These are phyloP conservation scores for Monascus ruber DNA, from an alignment of 2,329 filamentous ascomycete species.

Conservation along the genomic window DNA sequence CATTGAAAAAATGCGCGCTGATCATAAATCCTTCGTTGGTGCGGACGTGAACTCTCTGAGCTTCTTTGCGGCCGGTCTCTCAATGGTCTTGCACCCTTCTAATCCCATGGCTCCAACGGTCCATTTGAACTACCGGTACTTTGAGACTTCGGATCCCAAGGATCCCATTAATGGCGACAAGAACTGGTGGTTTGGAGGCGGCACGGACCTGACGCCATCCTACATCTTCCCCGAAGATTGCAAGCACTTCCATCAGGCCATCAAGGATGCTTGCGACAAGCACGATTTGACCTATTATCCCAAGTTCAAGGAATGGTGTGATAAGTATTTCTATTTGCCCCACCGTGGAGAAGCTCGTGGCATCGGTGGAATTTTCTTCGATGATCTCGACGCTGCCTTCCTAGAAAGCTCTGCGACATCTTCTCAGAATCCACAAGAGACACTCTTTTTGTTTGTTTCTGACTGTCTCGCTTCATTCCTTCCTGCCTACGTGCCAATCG, in stretches of 20 bases:
- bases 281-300: slow-evolving; percentile 90
- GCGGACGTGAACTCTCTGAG: slow-evolving; percentile 69
- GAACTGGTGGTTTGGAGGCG: slow-evolving; percentile 94
- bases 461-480: slow-evolving; percentile 79
- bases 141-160: slow-evolving; percentile 82
- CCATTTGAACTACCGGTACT: slow-evolving; percentile 97
- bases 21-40: slow-evolving; percentile 80
- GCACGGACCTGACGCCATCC: slow-evolving; percentile 80
- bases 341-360: slow-evolving; percentile 80
- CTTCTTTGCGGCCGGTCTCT: slow-evolving; percentile 91
- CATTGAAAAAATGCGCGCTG: slow-evolving; percentile 84
- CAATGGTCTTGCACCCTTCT: slow-evolving; percentile 80
- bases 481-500: slow-evolving; percentile 80
- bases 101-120: slow-evolving; percentile 98
- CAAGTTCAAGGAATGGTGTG: slow-evolving; percentile 95
- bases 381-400: slow-evolving; percentile 61
- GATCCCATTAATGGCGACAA: slow-evolving; percentile 58
- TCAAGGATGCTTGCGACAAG: slow-evolving; percentile 86
- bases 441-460: slow-evolving; percentile 79
- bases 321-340: slow-evolving; percentile 91
- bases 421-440: slow-evolving; percentile 73
- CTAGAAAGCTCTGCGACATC: slow-evolving; percentile 27
- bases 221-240: slow-evolving; percentile 97
- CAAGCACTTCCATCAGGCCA: slow-evolving; percentile 86
- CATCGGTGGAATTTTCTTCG: slow-evolving; percentile 95